Base-by-base conservation (phyloP, 345 rosid genomes). In the Combretum micranthum region DNA sequence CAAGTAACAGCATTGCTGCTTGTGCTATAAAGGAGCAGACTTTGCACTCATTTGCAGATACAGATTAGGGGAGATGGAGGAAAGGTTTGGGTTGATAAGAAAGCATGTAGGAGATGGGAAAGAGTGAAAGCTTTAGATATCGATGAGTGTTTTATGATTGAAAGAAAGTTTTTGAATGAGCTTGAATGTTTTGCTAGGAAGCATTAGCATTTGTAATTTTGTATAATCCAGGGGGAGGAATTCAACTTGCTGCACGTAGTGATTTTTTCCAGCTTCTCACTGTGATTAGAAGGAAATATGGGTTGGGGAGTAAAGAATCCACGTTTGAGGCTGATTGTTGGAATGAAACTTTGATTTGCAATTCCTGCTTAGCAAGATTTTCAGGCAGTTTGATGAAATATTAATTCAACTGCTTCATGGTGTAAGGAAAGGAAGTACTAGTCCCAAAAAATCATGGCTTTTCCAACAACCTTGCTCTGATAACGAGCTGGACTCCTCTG, bases 251-350 rank as follows among this genome's bases (percentile, higher is more conserved):
- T 14, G 81, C 47, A 12, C 37, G 69, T 23, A 72, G 77, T 20
- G 77, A 72, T 58, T 76, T 69, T 55, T 64, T 69, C 22, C 81
- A 76, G 68, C 25, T 76, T 44, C 72, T 66, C 2, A n/a, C 77
- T 69, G 0, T 64, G 26, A 18, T 43, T 12, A 50, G 49, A 14
- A 14, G 45, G 13, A 13, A 37, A 16, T 15, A 48, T 19, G 20
- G 16, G 10, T 2, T 4, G 15, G 47, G 20, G 0, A 42, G 44
- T 0, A 64, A 64, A 55, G 66, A 65, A 62, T 77, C 70, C 46
- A 74, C 76, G 1, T 73, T 77, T 48, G 76, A 71, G 55, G 76
- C 76, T 14, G 72, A 70, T 43, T 77, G 74, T 49, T 77, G 75
- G 76, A 50, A 64, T 52, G 15, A 44, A 12, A 73, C 69, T 77